phyloP scores from a whole-genome alignment of 2,329 filamentous ascomycete species.

The Pyricularia grisea region DNA sequence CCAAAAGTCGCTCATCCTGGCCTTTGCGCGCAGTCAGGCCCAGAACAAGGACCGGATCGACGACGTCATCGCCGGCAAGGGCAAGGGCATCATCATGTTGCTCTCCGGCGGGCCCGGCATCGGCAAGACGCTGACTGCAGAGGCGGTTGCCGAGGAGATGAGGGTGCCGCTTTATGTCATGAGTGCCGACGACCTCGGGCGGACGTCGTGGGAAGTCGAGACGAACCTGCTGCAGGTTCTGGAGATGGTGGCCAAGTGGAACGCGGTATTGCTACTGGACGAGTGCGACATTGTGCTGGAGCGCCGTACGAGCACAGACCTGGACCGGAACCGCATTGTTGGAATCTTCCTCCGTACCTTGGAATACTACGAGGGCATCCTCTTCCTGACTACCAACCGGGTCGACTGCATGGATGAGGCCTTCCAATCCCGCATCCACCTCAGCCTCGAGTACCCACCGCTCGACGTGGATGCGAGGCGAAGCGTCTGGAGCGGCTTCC shows the following conservation, averaged over 20 bases:
- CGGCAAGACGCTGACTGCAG: constrained; percentile 37
- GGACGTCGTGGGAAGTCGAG: constrained; percentile 16
- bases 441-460: constrained; percentile 3
- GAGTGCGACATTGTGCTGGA: constrained; percentile 17
- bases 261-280: constrained; percentile 15
- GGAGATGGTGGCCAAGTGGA: constrained; percentile 15
- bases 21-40: constrained; percentile 12
- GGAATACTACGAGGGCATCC: constrained; percentile 7
- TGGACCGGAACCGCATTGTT: constrained; percentile 21
- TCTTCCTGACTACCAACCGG: constrained; percentile 7
- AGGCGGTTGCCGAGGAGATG: constrained; percentile 19
- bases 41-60: constrained; percentile 13
- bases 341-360: constrained; percentile 4
- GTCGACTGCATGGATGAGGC: constrained; percentile 7
- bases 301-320: constrained; percentile 11
- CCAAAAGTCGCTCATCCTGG: constrained; percentile 15
- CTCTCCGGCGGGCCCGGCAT: constrained; percentile 38
- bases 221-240: constrained; percentile 18
- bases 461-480: constrained; percentile 3
- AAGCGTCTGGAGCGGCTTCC: constrained; percentile 1
- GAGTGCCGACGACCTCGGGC: constrained; percentile 19
- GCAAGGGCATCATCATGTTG: constrained; percentile 31
- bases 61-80: constrained; percentile 36
- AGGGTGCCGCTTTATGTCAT: constrained; percentile 21
- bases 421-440: constrained; percentile 5